A percentile compares a stretch with the other conserved stretches of the same genome.
These are phyloP conservation scores for Pichia phayaonensis DNA, from an alignment of 805 yeast species.

Conservation along the genomic window DNA sequence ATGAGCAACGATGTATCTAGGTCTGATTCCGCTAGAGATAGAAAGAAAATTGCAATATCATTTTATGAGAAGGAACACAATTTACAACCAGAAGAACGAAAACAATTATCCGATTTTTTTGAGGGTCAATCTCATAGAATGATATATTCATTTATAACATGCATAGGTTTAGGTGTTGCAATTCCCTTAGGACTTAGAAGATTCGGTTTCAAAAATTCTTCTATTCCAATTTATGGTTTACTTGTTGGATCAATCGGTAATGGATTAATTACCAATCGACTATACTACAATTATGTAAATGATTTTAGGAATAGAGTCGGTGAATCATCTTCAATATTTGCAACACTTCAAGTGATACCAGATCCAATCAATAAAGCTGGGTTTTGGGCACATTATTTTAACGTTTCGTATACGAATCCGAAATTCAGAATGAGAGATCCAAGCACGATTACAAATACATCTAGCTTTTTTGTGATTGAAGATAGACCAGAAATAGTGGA, in stretches of 20 bases:
- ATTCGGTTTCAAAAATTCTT: background rate
- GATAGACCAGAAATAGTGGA: background rate
- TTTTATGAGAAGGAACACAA: background rate
- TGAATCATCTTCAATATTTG: background rate
- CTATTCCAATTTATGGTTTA: background rate
- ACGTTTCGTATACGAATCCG: background rate
- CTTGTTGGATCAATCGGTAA: background rate
- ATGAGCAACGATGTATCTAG: background rate
- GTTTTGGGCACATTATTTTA: background rate
- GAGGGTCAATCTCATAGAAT: background rate
- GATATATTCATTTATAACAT: background rate
- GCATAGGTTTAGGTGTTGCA: background rate
- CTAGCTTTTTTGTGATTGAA: background rate
- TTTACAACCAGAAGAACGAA: background rate
- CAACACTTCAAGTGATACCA: background rate
- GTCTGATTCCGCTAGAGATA: background rate
- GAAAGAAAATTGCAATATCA: background rate
- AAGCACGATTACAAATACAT: background rate
- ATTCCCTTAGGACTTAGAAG: background rate
- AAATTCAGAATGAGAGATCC: background rate
- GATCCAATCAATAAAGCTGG: background rate
- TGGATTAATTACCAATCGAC: background rate
- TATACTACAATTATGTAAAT: background rate
- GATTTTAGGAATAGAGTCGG: background rate
- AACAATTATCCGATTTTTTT: background rate